Percentiles rank a stretch among this genome's conserved stretches.
Evolutionary conservation across 2,329 filamentous ascomycete genomes (phyloP).

Genomic region (Curvularia eragrostidis): DNA sequence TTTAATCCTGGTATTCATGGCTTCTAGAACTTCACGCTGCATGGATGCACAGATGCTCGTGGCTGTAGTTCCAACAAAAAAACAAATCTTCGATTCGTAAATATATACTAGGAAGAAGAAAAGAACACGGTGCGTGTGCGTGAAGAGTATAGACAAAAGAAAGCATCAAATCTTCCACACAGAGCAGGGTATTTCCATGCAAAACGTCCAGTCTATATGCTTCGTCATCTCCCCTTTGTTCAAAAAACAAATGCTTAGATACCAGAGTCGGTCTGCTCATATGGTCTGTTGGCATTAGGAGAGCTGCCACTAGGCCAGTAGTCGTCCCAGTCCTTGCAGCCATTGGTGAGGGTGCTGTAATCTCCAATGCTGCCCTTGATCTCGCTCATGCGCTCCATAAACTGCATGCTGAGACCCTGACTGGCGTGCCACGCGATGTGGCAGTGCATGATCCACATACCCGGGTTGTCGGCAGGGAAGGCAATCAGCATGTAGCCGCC

Average conservation of each 20-base stretch:
- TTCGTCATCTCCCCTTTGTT: not conserved
- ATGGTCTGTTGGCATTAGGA: slow-evolving; percentile 29
- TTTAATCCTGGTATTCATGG: not conserved
- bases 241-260: slow-evolving; percentile 19
- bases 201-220: not conserved
- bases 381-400: slow-evolving; percentile 53
- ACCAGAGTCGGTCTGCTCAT: slow-evolving; percentile 45
- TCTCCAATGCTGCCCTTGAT: slow-evolving; percentile 33
- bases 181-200: not conserved
- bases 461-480: slow-evolving; percentile 61
- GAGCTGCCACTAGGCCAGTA: slow-evolving; percentile 38
- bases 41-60: not conserved
- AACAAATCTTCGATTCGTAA: not conserved
- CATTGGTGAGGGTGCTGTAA: slow-evolving; percentile 29
- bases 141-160: not conserved
- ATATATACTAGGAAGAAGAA: not conserved
- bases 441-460: slow-evolving; percentile 50
- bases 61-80: not conserved
- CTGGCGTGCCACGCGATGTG: slow-evolving; percentile 48
- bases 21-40: not conserved
- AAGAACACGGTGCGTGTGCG: not conserved
- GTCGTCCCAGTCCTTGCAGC: slow-evolving; percentile 42
- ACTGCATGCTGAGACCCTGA: slow-evolving; percentile 59
- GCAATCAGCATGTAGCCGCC: slow-evolving; percentile 58
- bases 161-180: not conserved